phyloP scores from a whole-genome alignment of 306 rosid genomes.

The Ceratonia siliqua region DNA sequence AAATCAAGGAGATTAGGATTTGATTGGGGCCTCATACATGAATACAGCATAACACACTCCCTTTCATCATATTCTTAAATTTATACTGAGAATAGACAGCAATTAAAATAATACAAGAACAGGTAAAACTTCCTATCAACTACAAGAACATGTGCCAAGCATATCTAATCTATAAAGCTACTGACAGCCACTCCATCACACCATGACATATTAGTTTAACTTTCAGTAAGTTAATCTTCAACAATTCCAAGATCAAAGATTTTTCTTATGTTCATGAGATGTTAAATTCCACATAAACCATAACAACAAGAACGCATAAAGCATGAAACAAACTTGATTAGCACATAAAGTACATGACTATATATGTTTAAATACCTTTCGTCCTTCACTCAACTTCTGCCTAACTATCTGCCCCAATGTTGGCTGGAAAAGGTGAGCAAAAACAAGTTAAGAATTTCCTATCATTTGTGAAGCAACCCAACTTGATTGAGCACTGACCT shows the following conservation, averaged over 20 bases:
- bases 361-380: conserved; percentile 57
- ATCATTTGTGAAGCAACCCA: conserved; percentile 9
- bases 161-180: neutral
- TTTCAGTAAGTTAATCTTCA: neutral
- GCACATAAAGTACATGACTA: conserved; percentile 12
- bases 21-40: neutral
- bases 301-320: neutral
- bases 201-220: neutral
- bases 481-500: neutral
- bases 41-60: neutral
- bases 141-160: neutral
- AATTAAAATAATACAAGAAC: neutral
- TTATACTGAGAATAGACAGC: too few species aligned
- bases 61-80: neutral
- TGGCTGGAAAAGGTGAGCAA: conserved; percentile 50
- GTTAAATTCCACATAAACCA: neutral
- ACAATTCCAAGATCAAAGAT: neutral
- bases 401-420: conserved; percentile 79
- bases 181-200: neutral
- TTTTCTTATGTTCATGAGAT: neutral
- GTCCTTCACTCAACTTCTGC: conserved; percentile 77
- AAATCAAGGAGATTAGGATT: neutral
- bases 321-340: neutral
- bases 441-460: conserved; percentile 13
- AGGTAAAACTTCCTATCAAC: neutral